A percentile compares a stretch with the other conserved stretches of the same genome.
Conservation (phyloP, 352 stramenopile species). For the Phytophthora citricola region DNA sequence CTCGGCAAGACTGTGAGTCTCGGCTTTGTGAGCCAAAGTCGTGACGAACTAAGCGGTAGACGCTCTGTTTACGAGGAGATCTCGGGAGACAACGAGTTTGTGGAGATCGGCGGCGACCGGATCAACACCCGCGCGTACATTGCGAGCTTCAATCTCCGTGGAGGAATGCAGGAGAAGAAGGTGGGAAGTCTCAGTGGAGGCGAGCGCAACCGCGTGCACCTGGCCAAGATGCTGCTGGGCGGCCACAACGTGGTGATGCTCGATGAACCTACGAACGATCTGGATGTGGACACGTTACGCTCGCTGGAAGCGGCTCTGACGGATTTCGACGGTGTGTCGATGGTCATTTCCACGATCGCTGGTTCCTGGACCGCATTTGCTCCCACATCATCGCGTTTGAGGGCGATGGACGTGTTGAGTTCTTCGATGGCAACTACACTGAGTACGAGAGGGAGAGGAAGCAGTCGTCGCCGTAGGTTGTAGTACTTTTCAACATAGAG, state of each 20-base stretch:
- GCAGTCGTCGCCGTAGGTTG: conserved; percentile 2
- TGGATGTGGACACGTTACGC: conserved; percentile 86
- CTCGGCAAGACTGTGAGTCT: conserved; percentile 83
- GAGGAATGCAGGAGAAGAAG: conserved; percentile 87
- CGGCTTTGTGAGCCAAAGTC: conserved; percentile 81
- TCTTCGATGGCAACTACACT: conserved; percentile 90
- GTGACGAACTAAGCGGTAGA: conserved; percentile 69
- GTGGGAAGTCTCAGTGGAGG: conserved; percentile 78
- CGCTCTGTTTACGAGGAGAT: conserved; percentile 87
- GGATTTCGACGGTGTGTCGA: conserved; percentile 92
- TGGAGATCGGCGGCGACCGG: conserved; percentile 73
- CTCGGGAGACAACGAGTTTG: conserved; percentile 86
- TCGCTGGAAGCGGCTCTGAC: conserved; percentile 89
- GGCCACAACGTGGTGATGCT: conserved; percentile 90
- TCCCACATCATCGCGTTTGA: conserved; percentile 90
- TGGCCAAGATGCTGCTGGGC: conserved; percentile 86
- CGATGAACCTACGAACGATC: conserved; percentile 89
- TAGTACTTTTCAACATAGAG: not conserved
- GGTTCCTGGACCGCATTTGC: conserved; percentile 95
- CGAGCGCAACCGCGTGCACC: conserved; percentile 86
- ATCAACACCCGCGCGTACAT: conserved; percentile 90
- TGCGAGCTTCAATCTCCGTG: conserved; percentile 86
- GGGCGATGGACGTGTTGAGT: conserved; percentile 67
- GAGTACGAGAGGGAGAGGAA: conserved; percentile 87
- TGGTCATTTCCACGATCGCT: conserved; percentile 97